Evolutionary conservation across 345 rosid genomes (phyloP).

Genomic region (Eucalyptus shirleyi): DNA sequence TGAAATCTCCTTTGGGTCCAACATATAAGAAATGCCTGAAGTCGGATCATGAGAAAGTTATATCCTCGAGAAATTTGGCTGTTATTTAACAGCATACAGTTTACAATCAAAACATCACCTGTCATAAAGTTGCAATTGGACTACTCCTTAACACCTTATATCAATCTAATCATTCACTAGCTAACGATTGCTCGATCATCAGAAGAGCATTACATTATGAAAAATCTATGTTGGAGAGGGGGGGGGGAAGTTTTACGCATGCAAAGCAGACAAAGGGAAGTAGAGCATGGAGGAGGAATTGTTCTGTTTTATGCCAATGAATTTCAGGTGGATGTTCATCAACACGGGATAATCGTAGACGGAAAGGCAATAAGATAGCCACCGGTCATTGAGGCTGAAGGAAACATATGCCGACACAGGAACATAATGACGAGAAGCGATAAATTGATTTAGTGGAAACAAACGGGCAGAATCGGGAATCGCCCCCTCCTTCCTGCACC

Average conservation of each 20-base stretch:
- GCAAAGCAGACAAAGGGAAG: not conserved
- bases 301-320: not conserved
- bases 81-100: not conserved
- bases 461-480: not conserved
- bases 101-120: not conserved
- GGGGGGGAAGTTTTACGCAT: fast-evolving
- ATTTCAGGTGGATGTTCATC: not conserved
- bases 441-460: not conserved
- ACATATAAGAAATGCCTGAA: not conserved
- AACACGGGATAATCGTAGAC: not conserved
- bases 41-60: not conserved
- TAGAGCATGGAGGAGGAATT: not conserved
- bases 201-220: not conserved
- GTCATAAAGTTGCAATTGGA: not conserved
- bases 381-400: not conserved
- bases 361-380: not conserved
- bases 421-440: not conserved
- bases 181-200: not conserved
- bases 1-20: not conserved
- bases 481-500: not conserved
- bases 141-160: not conserved
- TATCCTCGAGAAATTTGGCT: fast-evolving
- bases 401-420: not conserved
- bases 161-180: not conserved
- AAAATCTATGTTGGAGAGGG: not conserved